A percentile compares a stretch with the other conserved stretches of the same genome.
phyloP scores from a whole-genome alignment of 2,329 filamentous ascomycete species.

The Aspergillus vadensis region DNA sequence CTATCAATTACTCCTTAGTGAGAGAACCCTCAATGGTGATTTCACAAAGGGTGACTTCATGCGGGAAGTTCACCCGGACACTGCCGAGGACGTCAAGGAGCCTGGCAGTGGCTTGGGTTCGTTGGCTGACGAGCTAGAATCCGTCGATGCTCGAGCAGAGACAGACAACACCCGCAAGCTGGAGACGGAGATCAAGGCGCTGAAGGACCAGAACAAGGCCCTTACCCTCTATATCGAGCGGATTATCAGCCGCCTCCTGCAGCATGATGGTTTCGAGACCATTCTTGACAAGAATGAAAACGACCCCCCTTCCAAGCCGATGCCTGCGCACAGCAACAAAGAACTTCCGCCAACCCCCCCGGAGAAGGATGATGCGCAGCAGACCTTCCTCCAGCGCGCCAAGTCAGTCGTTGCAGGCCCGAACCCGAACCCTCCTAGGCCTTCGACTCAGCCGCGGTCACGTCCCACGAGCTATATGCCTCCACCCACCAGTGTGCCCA shows the following conservation, averaged over 20 bases:
- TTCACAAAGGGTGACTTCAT: slow-evolving; percentile 82
- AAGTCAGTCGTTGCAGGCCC: slow-evolving; percentile 58
- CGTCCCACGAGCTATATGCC: slow-evolving; percentile 50
- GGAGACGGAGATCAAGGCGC: slow-evolving; percentile 74
- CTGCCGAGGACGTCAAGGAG: slow-evolving; percentile 48
- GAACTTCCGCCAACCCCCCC: slow-evolving; percentile 77
- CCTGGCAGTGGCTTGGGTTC: slow-evolving; percentile 50
- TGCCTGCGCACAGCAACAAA: slow-evolving; percentile 60
- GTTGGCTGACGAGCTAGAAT: slow-evolving; percentile 86
- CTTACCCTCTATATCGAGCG: slow-evolving; percentile 98
- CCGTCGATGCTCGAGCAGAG: slow-evolving; percentile 62
- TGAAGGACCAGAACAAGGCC: slow-evolving; percentile 95
- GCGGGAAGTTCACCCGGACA: slow-evolving; percentile 50
- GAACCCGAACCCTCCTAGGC: slow-evolving; percentile 31
- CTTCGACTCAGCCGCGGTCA: slow-evolving; percentile 39
- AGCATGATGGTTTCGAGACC: slow-evolving; percentile 92
- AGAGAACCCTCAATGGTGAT: slow-evolving; percentile 94
- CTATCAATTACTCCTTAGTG: slow-evolving; percentile 90
- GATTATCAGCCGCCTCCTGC: slow-evolving; percentile 92
- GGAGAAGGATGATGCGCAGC: slow-evolving; percentile 52
- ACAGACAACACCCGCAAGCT: slow-evolving; percentile 66
- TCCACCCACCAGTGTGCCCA: slow-evolving; percentile 33
- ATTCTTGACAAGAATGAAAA: slow-evolving; percentile 79
- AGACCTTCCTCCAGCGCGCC: slow-evolving; percentile 60
- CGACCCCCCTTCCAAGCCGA: slow-evolving; percentile 38